Conservation (phyloP, 202 grass and related monocot genomes). For the Miscanthus sacchariflorus region DNA sequence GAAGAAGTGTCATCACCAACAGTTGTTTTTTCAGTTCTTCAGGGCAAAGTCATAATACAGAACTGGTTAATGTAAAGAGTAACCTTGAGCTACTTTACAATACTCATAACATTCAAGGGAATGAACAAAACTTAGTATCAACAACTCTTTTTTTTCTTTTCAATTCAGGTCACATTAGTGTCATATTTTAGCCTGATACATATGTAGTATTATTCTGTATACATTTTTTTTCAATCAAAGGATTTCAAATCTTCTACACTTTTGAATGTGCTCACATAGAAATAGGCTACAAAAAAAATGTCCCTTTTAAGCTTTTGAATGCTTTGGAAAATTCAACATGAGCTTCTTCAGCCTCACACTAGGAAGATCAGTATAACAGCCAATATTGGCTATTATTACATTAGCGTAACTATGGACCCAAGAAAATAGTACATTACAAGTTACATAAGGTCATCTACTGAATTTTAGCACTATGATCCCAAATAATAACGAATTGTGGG, state of each 20-base stretch:
- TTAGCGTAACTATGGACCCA: neutral
- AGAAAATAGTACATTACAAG: neutral
- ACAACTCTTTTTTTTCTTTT: neutral
- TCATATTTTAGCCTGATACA: neutral
- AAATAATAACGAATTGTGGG: neutral
- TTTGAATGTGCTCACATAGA: neutral
- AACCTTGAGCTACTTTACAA: neutral
- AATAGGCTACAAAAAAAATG: neutral
- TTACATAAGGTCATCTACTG: slow-evolving; percentile 20
- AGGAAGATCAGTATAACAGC: slow-evolving; percentile 1
- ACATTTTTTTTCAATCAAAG: neutral
- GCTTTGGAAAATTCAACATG: neutral
- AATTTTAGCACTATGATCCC: slow-evolving; percentile 15
- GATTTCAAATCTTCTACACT: neutral
- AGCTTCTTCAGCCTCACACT: neutral
- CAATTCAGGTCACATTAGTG: neutral
- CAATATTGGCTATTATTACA: slow-evolving; percentile 20
- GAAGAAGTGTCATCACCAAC: neutral
- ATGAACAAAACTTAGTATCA: neutral
- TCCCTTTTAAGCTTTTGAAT: neutral
- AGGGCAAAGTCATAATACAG: neutral
- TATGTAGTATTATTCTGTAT: neutral
- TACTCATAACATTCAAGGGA: neutral
- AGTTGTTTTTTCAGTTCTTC: neutral
- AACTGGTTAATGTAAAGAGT: neutral